Evolutionary conservation across 345 rosid species (phyloP).

Genomic region (Euphorbia lathyris): DNA sequence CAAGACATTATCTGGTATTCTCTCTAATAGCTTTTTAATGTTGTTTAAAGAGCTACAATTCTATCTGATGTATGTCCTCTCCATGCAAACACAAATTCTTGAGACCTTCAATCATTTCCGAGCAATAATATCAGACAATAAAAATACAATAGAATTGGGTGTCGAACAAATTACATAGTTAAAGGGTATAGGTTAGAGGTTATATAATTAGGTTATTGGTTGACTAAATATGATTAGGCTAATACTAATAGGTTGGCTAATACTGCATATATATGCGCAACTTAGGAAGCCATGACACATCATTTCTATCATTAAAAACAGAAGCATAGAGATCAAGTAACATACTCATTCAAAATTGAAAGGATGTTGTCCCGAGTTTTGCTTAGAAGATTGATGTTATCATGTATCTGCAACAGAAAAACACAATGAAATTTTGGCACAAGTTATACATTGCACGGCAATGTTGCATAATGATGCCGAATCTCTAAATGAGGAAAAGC

Average conservation of each 20-base stretch:
- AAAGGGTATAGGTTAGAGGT: no score
- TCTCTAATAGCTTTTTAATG: no score
- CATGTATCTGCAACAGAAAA: conserved; percentile 49
- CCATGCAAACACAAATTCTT: neutral
- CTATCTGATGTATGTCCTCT: neutral
- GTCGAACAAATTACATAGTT: neutral
- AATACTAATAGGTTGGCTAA: no score
- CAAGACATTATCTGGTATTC: no score
- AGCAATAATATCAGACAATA: neutral
- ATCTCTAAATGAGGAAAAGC: conserved; percentile 4
- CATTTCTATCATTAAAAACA: neutral
- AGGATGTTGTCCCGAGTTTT: conserved; percentile 68
- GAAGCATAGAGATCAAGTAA: conserved; percentile 8
- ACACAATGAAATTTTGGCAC: neutral
- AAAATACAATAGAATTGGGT: no score
- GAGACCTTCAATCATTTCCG: neutral
- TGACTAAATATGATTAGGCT: no score
- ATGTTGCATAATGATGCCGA: neutral
- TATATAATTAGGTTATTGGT: no score
- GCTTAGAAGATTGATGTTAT: conserved; percentile 56
- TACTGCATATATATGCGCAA: conserved; percentile 3
- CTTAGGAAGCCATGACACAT: neutral
- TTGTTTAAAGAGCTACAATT: no score
- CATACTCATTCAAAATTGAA: conserved; percentile 67
- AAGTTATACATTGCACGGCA: neutral